Percentiles rank a stretch among this genome's conserved stretches.
These are phyloP conservation scores for Porphyrellus cyaneotinctus DNA, from an alignment of 768 basidiomycete genomes.

Conservation along the genomic window DNA sequence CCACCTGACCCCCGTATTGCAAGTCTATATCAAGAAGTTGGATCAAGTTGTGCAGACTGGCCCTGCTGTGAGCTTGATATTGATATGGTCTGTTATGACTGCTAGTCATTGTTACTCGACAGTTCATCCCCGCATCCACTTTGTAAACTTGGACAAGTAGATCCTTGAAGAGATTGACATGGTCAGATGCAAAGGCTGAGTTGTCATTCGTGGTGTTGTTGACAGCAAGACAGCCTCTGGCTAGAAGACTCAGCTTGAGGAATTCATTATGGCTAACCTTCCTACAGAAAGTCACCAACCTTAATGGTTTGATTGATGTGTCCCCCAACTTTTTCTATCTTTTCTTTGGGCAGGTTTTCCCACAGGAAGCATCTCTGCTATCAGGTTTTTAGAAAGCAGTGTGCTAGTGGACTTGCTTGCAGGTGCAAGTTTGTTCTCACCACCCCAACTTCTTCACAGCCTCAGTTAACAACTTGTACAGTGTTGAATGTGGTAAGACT, in stretches of 20 bases:
- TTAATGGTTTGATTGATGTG: neutral
- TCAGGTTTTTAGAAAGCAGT: neutral
- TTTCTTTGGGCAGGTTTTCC: constrained; percentile 45
- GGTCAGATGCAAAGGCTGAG: constrained; percentile 52
- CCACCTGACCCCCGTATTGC: no score
- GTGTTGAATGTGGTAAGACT: constrained; percentile 34
- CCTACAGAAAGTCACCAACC: constrained; percentile 44
- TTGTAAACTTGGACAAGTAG: constrained; percentile 48
- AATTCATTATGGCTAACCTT: constrained; percentile 56
- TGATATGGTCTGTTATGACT: neutral
- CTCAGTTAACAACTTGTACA: constrained; percentile 64
- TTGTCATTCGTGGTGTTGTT: constrained; percentile 61
- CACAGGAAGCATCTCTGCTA: constrained; percentile 47
- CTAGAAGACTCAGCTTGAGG: constrained; percentile 56
- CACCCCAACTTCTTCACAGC: constrained; percentile 62
- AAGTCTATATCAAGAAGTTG: no score
- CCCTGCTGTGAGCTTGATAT: constrained; percentile 39
- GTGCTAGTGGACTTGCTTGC: constrained; percentile 44
- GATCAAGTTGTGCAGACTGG: constrained; percentile 47
- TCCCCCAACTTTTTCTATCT: neutral
- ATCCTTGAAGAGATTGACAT: constrained; percentile 41
- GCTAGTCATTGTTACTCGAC: neutral
- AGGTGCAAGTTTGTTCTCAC: constrained; percentile 65
- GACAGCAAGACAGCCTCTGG: constrained; percentile 48
- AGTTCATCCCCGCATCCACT: constrained; percentile 62